A percentile compares a stretch with the other conserved stretches of the same genome.
Evolutionary conservation across 1,284 basidiomycete species (phyloP).

Genomic region (Sparassis latifolia): DNA sequence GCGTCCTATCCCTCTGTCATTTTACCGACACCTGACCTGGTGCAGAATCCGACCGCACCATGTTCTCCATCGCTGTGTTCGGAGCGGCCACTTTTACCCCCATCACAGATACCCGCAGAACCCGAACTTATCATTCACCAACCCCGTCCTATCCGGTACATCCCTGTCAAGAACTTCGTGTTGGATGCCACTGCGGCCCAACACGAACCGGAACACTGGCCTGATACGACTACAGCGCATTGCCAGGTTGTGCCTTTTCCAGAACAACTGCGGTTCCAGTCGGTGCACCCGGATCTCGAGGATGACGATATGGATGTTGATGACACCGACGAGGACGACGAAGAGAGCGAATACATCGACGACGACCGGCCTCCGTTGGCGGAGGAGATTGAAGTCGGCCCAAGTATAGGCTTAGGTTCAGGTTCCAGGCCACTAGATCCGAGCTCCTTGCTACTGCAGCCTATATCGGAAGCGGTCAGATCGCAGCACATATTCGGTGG

Average conservation of each 20-base stretch:
- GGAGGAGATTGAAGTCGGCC: slow-evolving; percentile 22
- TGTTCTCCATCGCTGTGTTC: neutral
- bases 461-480: slow-evolving; percentile 16
- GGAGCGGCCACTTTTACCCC: neutral
- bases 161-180: neutral
- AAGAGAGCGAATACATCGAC: slow-evolving; percentile 42
- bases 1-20: too few relatives aligned
- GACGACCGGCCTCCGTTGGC: slow-evolving; percentile 31
- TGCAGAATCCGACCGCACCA: too few relatives aligned
- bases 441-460: slow-evolving; percentile 18
- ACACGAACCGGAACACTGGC: too few relatives aligned
- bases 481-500: neutral
- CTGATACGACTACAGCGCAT: too few relatives aligned
- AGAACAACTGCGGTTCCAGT: too few relatives aligned
- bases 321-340: slow-evolving; percentile 41
- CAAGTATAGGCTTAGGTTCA: slow-evolving; percentile 3
- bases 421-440: slow-evolving; percentile 7
- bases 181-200: too few relatives aligned
- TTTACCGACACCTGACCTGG: too few relatives aligned
- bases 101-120: neutral
- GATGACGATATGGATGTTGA: slow-evolving; percentile 29
- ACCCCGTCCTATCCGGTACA: neutral
- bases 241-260: too few relatives aligned
- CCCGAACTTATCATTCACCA: neutral
- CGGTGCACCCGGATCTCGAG: neutral